These are phyloP conservation scores for Cladophialophora immunda DNA, from an alignment of 2,329 filamentous ascomycete genomes.

Conservation along the genomic window DNA sequence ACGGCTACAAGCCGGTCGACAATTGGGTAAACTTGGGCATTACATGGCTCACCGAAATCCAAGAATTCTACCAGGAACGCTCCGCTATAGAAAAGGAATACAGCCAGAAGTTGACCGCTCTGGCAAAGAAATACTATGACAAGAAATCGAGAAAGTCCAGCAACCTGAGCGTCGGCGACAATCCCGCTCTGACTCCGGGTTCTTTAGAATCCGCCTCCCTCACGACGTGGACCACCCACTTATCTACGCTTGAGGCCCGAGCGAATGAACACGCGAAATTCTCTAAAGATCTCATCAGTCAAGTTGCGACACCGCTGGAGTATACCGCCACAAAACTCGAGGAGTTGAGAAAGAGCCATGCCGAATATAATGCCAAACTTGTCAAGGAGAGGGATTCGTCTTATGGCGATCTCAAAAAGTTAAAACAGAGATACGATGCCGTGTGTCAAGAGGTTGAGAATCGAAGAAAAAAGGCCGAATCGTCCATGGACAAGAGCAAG, in stretches of 20 bases:
- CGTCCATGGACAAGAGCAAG: slow-evolving; percentile 92
- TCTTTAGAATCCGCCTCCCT: slow-evolving; percentile 96
- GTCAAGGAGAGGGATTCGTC: slow-evolving; percentile 87
- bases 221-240: slow-evolving; percentile 95
- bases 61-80: slow-evolving; percentile 96
- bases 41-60: slow-evolving; percentile 93
- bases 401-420: slow-evolving; percentile 86
- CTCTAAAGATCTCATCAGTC: slow-evolving; percentile 76
- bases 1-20: slow-evolving; percentile 96
- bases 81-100: slow-evolving; percentile 97
- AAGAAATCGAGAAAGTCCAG: slow-evolving; percentile 93
- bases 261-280: slow-evolving; percentile 90
- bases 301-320: slow-evolving; percentile 88
- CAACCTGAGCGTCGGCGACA: slow-evolving; percentile 90
- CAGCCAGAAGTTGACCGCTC: slow-evolving; percentile 80
- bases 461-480: slow-evolving; percentile 92
- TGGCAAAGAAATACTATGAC: slow-evolving; percentile 97
- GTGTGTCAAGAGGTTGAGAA: slow-evolving; percentile 95
- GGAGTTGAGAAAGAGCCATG: slow-evolving; percentile 89
- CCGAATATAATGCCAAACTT: slow-evolving; percentile 86
- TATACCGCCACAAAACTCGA: slow-evolving; percentile 78
- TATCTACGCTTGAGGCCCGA: slow-evolving; percentile 86
- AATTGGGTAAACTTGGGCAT: slow-evolving; percentile 89
- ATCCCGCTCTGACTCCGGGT: slow-evolving; percentile 88
- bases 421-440: slow-evolving; percentile 90